Percentiles rank a stretch among this genome's conserved stretches.
Evolutionary conservation across 2,329 filamentous ascomycete species (phyloP).

Genomic region (Arachnomyces sp.): DNA sequence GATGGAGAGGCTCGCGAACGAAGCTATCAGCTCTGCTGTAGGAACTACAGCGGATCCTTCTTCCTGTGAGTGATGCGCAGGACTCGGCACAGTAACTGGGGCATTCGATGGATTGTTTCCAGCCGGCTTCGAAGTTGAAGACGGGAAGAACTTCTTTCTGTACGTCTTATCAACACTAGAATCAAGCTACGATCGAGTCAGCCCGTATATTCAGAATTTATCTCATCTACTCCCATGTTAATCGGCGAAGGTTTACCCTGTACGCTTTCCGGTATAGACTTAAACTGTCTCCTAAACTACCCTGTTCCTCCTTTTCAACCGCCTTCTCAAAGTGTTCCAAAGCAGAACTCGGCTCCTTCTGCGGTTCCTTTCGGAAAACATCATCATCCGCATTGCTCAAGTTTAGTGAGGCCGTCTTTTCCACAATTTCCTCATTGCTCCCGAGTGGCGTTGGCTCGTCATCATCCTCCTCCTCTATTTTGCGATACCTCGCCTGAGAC

Average conservation of each 20-base stretch:
- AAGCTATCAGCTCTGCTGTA: constrained; percentile 62
- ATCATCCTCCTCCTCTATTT: constrained; percentile 29
- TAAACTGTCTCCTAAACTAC: constrained; percentile 81
- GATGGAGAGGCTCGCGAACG: constrained; percentile 66
- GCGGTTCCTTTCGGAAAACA: constrained; percentile 24
- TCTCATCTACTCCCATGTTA: too few species aligned
- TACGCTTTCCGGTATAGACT: constrained; percentile 85
- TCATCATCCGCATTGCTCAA: constrained; percentile 30
- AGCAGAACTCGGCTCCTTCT: constrained; percentile 60
- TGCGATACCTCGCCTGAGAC: too few species aligned
- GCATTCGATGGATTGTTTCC: constrained; percentile 43
- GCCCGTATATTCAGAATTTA: constrained; percentile 10
- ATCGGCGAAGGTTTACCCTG: constrained; percentile 49
- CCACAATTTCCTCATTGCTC: constrained; percentile 25
- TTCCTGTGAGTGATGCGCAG: constrained; percentile 52
- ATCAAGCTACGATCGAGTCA: constrained; percentile 59
- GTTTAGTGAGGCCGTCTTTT: constrained; percentile 30
- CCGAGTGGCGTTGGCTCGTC: constrained; percentile 13
- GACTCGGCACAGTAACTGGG: constrained; percentile 44
- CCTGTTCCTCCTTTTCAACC: constrained; percentile 77
- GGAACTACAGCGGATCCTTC: constrained; percentile 38
- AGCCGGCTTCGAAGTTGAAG: constrained; percentile 46
- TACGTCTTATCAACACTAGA: constrained; percentile 76
- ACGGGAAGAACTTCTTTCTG: constrained; percentile 83
- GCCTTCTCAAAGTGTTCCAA: constrained; percentile 90